These are phyloP conservation scores for Albatrellus ellisii DNA, from an alignment of 768 basidiomycete genomes.

Conservation along the genomic window DNA sequence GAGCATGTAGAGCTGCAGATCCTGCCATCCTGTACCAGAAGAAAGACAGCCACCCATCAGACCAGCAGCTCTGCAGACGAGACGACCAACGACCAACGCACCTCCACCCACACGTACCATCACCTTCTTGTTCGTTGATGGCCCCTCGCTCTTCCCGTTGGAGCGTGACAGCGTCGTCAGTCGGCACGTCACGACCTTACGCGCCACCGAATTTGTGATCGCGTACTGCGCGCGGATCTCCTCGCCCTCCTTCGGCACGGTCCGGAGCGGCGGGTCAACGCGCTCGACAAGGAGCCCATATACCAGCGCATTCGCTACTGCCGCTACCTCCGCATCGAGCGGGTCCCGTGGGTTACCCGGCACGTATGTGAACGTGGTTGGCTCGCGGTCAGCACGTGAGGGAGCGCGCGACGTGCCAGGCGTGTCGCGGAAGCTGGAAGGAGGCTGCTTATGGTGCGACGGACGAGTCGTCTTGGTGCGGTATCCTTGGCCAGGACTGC, in stretches of 20 bases:
- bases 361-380: constrained; percentile 56
- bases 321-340: constrained; percentile 68
- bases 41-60: constrained; percentile 1
- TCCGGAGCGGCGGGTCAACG: constrained; percentile 62
- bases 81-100: neutral
- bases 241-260: constrained; percentile 54
- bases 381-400: constrained; percentile 53
- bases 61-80: neutral
- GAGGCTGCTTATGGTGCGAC: constrained; percentile 39
- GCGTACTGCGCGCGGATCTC: constrained; percentile 79
- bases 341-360: constrained; percentile 63
- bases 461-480: constrained; percentile 26
- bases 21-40: constrained; percentile 53
- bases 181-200: constrained; percentile 68
- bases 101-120: constrained; percentile 88
- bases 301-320: constrained; percentile 58
- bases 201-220: constrained; percentile 57
- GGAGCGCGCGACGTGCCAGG: constrained; percentile 23
- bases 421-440: constrained; percentile 71
- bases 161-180: constrained; percentile 66
- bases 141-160: constrained; percentile 25
- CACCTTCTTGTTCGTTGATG: constrained; percentile 59
- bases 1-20: constrained; percentile 61
- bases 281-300: constrained; percentile 73
- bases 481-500: constrained; percentile 12